These are phyloP conservation scores for Hamigera avellanea DNA, from an alignment of 495 filamentous ascomycete species.

Conservation along the genomic window DNA sequence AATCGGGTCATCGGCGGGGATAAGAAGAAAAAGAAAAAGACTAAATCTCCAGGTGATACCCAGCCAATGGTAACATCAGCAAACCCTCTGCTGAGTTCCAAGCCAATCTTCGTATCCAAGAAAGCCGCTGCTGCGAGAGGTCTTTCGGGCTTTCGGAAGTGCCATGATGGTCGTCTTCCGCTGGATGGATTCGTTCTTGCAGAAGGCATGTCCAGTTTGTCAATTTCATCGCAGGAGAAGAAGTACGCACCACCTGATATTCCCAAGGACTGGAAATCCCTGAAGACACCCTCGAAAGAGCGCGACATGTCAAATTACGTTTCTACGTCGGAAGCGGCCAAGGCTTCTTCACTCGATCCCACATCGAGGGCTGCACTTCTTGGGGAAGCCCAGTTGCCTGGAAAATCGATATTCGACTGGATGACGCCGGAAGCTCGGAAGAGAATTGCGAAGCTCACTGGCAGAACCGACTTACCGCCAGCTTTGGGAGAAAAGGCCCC, in stretches of 20 bases:
- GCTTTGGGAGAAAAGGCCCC: conserved; percentile 64
- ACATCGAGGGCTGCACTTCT: conserved; percentile 69
- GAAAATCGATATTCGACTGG: conserved; percentile 94
- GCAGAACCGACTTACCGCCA: conserved; percentile 63
- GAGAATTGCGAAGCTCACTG: conserved; percentile 62
- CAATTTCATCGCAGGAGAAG: conserved; percentile 39
- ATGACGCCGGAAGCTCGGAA: conserved; percentile 72
- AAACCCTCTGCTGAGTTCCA: conserved; percentile 56
- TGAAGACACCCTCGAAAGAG: conserved; percentile 36
- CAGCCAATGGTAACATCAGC: conserved; percentile 28
- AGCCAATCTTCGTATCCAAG: conserved; percentile 70
- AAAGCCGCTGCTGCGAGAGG: conserved; percentile 48
- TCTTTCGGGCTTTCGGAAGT: conserved; percentile 55
- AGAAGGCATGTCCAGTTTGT: conserved; percentile 39
- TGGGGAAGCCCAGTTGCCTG: conserved; percentile 71
- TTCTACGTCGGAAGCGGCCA: conserved; percentile 64
- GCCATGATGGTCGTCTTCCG: conserved; percentile 79
- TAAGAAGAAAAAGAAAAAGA: conserved; percentile 68
- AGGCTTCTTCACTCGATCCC: conserved; percentile 65
- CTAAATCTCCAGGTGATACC: conserved; percentile 25
- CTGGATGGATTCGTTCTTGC: conserved; percentile 78
- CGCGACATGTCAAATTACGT: conserved; percentile 35
- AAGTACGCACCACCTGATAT: conserved; percentile 67
- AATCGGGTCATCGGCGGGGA: conserved; percentile 73
- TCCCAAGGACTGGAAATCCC: conserved; percentile 66